Percentiles rank a stretch among this genome's conserved stretches.
These are phyloP conservation scores for Penicillium glabrum DNA, from an alignment of 2,329 filamentous ascomycete species.

Conservation along the genomic window DNA sequence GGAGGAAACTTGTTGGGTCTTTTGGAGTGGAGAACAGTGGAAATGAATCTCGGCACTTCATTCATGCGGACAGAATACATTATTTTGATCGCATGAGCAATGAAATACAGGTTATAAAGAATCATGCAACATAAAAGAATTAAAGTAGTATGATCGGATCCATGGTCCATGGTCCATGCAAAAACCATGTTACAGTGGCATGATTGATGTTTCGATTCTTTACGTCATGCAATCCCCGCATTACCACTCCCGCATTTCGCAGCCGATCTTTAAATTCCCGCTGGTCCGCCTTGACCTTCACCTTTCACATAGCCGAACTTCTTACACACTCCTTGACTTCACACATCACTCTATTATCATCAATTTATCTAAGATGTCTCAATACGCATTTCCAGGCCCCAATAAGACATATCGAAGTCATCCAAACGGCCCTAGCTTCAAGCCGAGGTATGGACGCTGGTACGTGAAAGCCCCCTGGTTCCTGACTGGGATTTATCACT, in stretches of 20 bases:
- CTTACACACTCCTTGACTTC: not conserved
- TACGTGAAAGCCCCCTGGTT: conserved; percentile 8
- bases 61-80: not conserved
- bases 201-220: conserved; percentile 11
- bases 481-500: too few relatives aligned
- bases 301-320: not conserved
- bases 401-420: conserved; percentile 15
- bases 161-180: not conserved
- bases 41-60: not conserved
- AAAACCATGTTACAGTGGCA: not conserved
- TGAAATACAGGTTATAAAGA: not conserved
- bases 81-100: too few relatives aligned
- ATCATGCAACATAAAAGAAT: not conserved
- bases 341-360: not conserved
- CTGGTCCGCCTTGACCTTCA: conserved; percentile 1
- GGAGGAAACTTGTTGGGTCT: not conserved
- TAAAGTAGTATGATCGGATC: not conserved
- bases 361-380: conserved; percentile 13
- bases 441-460: conserved; percentile 18
- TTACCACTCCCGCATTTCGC: conserved; percentile 10
- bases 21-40: not conserved
- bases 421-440: conserved; percentile 11
- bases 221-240: conserved; percentile 24
- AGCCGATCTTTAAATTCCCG: conserved; percentile 9
- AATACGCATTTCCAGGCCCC: conserved; percentile 18